A percentile compares a stretch with the other conserved stretches of the same genome.
These are phyloP conservation scores for Typha latifolia DNA, from an alignment of 176 grass and related monocot genomes.

Conservation along the genomic window DNA sequence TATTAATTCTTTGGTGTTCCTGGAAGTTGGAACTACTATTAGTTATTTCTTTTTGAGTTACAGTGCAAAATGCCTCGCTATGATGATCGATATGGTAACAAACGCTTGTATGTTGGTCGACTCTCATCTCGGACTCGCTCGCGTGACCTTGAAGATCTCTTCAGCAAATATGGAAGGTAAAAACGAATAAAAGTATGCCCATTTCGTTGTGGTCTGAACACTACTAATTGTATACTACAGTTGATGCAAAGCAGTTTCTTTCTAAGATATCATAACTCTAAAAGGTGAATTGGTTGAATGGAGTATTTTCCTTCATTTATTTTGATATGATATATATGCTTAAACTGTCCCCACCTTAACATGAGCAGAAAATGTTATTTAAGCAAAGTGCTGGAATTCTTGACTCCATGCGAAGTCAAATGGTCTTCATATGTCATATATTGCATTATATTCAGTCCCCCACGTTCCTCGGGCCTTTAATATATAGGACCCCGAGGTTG, in stretches of 20 bases:
- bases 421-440: no score
- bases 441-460: no score
- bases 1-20: background rate
- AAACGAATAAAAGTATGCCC: background rate
- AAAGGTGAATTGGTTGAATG: background rate
- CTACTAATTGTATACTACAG: background rate
- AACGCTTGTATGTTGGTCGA: conserved; percentile 81
- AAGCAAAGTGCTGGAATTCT: no score
- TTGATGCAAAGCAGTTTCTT: no score
- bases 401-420: no score
- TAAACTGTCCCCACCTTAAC: no score
- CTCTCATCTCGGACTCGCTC: conserved; percentile 67
- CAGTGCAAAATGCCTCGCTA: conserved; percentile 90
- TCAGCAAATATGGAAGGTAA: conserved; percentile 96
- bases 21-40: background rate
- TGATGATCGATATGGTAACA: conserved; percentile 62
- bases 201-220: background rate
- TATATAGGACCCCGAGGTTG: no score
- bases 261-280: background rate
- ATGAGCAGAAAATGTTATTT: no score
- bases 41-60: conserved; percentile 10
- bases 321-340: no score
- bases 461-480: no score
- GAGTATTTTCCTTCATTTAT: no score
- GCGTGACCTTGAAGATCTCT: conserved; percentile 78